Conservation (phyloP, 495 filamentous ascomycete genomes). For the Penicillium crystallinum region DNA sequence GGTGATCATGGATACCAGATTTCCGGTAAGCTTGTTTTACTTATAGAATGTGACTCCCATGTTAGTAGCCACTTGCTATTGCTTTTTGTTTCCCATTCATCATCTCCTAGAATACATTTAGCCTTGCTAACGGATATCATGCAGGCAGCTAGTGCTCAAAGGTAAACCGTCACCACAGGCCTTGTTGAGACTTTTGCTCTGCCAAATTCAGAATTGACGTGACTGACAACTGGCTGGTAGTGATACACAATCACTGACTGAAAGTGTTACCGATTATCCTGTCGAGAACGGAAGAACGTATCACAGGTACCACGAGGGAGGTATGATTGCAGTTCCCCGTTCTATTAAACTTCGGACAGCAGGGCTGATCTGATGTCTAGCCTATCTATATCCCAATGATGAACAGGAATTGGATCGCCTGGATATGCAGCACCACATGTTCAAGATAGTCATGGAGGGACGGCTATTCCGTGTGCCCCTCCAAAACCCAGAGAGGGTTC, state of each 20-base stretch:
- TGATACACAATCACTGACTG: constrained; percentile 48
- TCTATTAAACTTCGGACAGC: neutral
- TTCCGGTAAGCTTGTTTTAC: constrained; percentile 15
- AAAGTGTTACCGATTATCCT: constrained; percentile 47
- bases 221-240: constrained; percentile 19
- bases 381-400: constrained; percentile 55
- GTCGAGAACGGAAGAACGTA: constrained; percentile 53
- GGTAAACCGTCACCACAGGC: constrained; percentile 9
- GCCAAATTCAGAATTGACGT: neutral
- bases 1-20: constrained; percentile 19
- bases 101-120: neutral
- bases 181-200: neutral
- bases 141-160: constrained; percentile 20
- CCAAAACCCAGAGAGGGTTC: constrained; percentile 47
- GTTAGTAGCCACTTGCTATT: neutral
- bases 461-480: constrained; percentile 57
- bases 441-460: constrained; percentile 48
- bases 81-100: neutral
- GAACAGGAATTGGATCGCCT: constrained; percentile 50
- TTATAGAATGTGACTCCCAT: neutral
- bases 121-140: constrained; percentile 19
- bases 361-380: constrained; percentile 22
- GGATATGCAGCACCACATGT: constrained; percentile 58
- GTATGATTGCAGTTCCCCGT: constrained; percentile 28
- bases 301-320: constrained; percentile 53